Percentiles rank a stretch among this genome's conserved stretches.
Evolutionary conservation across 495 filamentous ascomycete species (phyloP).

Genomic region (Neurospora sublineolata): DNA sequence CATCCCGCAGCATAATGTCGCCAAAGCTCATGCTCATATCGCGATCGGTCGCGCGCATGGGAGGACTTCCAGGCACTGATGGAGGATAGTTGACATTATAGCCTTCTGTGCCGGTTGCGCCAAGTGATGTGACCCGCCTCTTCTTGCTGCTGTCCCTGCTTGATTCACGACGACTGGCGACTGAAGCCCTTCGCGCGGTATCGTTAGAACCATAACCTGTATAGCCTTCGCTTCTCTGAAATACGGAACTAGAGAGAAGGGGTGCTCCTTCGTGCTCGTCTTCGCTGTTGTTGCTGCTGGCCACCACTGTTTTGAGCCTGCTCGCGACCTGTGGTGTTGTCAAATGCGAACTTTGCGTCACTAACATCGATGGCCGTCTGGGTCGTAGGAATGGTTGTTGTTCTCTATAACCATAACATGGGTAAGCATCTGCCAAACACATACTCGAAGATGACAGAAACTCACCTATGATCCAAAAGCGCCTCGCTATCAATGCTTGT

Average conservation of each 20-base stretch:
- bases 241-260: slow-evolving; percentile 34
- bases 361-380: slow-evolving; percentile 44
- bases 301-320: slow-evolving; percentile 20
- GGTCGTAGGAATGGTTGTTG: slow-evolving; percentile 58
- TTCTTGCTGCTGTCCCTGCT: slow-evolving; percentile 28
- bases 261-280: slow-evolving; percentile 49
- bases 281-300: slow-evolving; percentile 27
- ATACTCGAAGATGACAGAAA: background rate
- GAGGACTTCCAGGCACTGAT: slow-evolving; percentile 74
- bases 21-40: slow-evolving; percentile 52
- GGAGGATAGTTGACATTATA: slow-evolving; percentile 97
- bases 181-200: slow-evolving; percentile 10
- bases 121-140: slow-evolving; percentile 22
- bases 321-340: slow-evolving; percentile 20
- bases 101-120: slow-evolving; percentile 21
- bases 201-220: slow-evolving; percentile 30
- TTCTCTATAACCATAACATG: slow-evolving; percentile 35
- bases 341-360: slow-evolving; percentile 22
- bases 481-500: slow-evolving; percentile 75
- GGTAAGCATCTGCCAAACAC: background rate
- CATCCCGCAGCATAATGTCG: slow-evolving; percentile 62
- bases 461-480: slow-evolving; percentile 68
- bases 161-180: slow-evolving; percentile 29
- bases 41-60: slow-evolving; percentile 34
- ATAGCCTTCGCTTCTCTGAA: slow-evolving; percentile 18